Conservation (phyloP, 1,284 basidiomycete genomes). For the Pseudozyma flocculosa region DNA sequence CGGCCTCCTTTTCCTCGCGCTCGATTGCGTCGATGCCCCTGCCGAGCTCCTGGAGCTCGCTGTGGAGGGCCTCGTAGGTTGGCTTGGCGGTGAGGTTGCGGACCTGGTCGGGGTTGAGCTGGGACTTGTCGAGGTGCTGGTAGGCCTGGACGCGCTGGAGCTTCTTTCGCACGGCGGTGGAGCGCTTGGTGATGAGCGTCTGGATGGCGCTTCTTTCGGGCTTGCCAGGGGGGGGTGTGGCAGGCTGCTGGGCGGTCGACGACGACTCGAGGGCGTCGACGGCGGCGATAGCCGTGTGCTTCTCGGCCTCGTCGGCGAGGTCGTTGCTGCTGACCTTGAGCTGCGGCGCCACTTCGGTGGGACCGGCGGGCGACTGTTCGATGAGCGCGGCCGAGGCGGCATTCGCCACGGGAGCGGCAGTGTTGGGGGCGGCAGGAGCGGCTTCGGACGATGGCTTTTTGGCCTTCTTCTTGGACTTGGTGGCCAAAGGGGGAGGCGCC, state of each 20-base stretch:
- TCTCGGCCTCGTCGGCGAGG: conserved; percentile 26
- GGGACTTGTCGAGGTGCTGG: conserved; percentile 1
- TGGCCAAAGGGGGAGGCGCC: conserved; percentile 11
- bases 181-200: no score
- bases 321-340: conserved; percentile 28
- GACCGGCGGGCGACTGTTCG: conserved; percentile 15
- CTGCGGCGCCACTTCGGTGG: conserved; percentile 21
- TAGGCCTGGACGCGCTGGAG: conserved; percentile 3
- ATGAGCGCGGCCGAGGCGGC: conserved; percentile 24
- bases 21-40: not conserved
- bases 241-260: not conserved
- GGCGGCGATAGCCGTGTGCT: conserved; percentile 27
- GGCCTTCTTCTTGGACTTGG: conserved; percentile 10
- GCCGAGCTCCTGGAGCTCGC: conserved; percentile 2
- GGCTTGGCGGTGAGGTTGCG: conserved; percentile 3
- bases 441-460: not conserved
- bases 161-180: no score
- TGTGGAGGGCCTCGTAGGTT: conserved; percentile 1
- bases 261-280: conserved; percentile 14
- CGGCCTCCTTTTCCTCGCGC: not conserved
- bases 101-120: conserved; percentile 6
- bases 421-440: conserved; percentile 1
- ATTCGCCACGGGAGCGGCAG: conserved; percentile 7
- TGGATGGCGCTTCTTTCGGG: no score
- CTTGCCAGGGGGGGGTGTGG: no score